Percentiles rank a stretch among this genome's conserved stretches.
Evolutionary conservation across 176 grass and related monocot species (phyloP).

Genomic region (Oryza meyeriana): DNA sequence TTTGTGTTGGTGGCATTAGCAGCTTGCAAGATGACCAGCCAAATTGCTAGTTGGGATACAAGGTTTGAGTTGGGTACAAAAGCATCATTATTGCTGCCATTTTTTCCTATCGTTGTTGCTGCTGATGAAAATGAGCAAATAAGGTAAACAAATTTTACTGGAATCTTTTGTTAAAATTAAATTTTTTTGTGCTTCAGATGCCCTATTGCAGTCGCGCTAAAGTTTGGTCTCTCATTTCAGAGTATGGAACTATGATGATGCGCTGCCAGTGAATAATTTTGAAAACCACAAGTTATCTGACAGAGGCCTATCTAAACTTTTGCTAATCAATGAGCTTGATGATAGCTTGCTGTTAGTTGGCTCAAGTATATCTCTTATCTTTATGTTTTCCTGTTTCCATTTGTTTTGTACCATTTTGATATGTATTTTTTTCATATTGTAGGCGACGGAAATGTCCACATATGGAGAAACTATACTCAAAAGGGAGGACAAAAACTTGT

Average conservation of each 20-base stretch:
- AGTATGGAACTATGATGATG: constrained; percentile 92
- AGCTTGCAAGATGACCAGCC: constrained; percentile 86
- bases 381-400: neutral
- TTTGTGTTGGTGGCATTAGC: constrained; percentile 38
- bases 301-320: constrained; percentile 82
- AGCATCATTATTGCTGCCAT: constrained; percentile 74
- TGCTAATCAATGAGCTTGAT: constrained; percentile 94
- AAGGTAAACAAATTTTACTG: constrained; percentile 43
- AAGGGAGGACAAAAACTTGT: constrained; percentile 79
- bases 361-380: constrained; percentile 61
- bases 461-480: constrained; percentile 89
- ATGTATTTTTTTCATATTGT: constrained; percentile 27
- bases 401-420: constrained; percentile 18
- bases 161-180: neutral
- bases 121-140: constrained; percentile 96
- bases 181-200: constrained; percentile 11
- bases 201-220: constrained; percentile 23
- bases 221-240: constrained; percentile 51
- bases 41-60: constrained; percentile 95
- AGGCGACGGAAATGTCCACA: constrained; percentile 93
- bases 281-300: constrained; percentile 83
- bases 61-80: constrained; percentile 87
- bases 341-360: constrained; percentile 92
- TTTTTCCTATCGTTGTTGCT: constrained; percentile 79
- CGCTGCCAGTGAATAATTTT: constrained; percentile 66